phyloP scores from a whole-genome alignment of 352 stramenopile species.

The Phytophthora rubi region DNA sequence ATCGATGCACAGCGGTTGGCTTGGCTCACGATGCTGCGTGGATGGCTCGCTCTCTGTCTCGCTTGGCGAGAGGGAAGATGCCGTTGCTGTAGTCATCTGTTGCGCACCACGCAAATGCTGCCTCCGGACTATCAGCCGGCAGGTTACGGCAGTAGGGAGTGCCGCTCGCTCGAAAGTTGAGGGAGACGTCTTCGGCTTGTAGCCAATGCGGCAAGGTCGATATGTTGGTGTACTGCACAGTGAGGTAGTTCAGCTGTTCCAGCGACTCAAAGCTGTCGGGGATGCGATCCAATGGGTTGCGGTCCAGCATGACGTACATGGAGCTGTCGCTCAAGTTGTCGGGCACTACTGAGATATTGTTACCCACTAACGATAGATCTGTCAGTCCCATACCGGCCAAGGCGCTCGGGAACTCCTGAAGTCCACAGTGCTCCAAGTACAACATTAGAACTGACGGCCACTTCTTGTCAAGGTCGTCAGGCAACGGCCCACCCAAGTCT shows the following conservation, averaged over 20 bases:
- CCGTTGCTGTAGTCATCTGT: conserved; percentile 19
- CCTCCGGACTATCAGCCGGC: neutral
- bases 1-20: too few species aligned
- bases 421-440: conserved; percentile 46
- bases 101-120: conserved; percentile 2
- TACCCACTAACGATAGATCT: conserved; percentile 45
- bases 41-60: conserved; percentile 18
- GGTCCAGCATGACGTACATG: conserved; percentile 52
- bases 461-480: conserved; percentile 35
- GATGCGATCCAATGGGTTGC: conserved; percentile 31
- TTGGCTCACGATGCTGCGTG: neutral
- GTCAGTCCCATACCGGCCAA: conserved; percentile 33
- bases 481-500: conserved; percentile 26
- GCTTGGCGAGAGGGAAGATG: conserved; percentile 28
- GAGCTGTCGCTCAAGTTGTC: conserved; percentile 27
- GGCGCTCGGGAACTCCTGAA: conserved; percentile 35
- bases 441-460: conserved; percentile 44
- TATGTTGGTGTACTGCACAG: conserved; percentile 28
- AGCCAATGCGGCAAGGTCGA: conserved; percentile 25
- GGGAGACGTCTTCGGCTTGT: neutral
- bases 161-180: conserved; percentile 15
- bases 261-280: conserved; percentile 17
- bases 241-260: conserved; percentile 14
- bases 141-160: conserved; percentile 25
- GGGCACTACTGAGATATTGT: conserved; percentile 45